Percentiles rank a stretch among this genome's conserved stretches.
These are phyloP conservation scores for Ricinus communis DNA, from an alignment of 345 rosid species.

Conservation along the genomic window DNA sequence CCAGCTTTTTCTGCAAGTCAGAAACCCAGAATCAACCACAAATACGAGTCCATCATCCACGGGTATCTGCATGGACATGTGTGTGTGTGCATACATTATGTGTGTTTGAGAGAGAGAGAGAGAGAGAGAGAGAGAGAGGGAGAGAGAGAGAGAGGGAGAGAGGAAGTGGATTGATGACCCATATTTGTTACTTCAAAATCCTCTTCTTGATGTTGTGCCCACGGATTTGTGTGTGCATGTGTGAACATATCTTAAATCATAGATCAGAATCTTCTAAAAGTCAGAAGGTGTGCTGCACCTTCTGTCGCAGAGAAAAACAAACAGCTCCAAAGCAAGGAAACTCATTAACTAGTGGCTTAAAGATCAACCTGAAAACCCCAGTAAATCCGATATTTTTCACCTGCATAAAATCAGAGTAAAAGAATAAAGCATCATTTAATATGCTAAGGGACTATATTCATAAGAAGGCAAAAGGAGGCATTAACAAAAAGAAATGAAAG, in stretches of 20 bases:
- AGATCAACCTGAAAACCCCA: conserved; percentile 97
- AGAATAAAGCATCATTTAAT: conserved; percentile 11
- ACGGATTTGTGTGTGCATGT: not conserved
- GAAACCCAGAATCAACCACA: conserved; percentile 14
- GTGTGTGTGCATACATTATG: not conserved
- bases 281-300: conserved; percentile 46
- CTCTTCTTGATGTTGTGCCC: not conserved
- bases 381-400: conserved; percentile 96
- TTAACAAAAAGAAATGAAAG: not conserved
- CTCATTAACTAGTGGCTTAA: conserved; percentile 88
- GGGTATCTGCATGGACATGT: not conserved
- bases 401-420: conserved; percentile 40
- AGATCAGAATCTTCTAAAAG: conserved; percentile 8
- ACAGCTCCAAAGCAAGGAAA: conserved; percentile 99
- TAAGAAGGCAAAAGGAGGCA: not conserved
- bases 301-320: conserved; percentile 79
- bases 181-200: conserved; percentile 2
- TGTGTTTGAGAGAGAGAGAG: not conserved
- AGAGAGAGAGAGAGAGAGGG: not conserved
- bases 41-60: not conserved
- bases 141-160: too few species aligned
- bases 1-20: conserved; percentile 83
- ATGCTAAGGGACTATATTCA: not conserved
- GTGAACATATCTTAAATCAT: not conserved
- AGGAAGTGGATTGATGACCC: too few species aligned